Percentiles rank a stretch among this genome's conserved stretches.
phyloP scores from a whole-genome alignment of 2,329 filamentous ascomycete genomes.

The Cladosporium colombiae region DNA sequence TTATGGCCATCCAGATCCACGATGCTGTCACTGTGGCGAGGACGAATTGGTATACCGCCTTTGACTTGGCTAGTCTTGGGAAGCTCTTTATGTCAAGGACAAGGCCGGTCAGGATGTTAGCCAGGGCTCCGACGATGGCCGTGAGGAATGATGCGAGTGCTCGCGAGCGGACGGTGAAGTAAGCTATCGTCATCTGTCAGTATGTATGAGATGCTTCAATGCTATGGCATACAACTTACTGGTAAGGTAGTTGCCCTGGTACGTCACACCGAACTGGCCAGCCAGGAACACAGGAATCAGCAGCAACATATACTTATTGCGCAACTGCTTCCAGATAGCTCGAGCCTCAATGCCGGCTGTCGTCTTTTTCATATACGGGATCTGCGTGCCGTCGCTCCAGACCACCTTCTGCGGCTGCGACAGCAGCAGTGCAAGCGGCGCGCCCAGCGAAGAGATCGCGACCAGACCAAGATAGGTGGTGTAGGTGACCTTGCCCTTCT shows the following conservation, averaged over 20 bases:
- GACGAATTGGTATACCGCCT: conserved; percentile 23
- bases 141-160: conserved; percentile 47
- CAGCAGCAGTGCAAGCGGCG: conserved; percentile 43
- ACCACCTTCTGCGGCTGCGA: conserved; percentile 45
- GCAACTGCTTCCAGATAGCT: conserved; percentile 39
- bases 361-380: conserved; percentile 39
- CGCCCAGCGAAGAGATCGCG: conserved; percentile 37
- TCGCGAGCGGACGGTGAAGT: conserved; percentile 49
- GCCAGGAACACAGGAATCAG: conserved; percentile 44
- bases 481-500: conserved; percentile 23
- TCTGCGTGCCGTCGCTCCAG: conserved; percentile 42
- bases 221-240: too few relatives aligned
- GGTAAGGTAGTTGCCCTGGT: conserved; percentile 51
- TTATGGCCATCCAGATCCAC: conserved; percentile 25
- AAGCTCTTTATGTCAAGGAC: conserved; percentile 22
- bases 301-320: conserved; percentile 39
- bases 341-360: conserved; percentile 41
- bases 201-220: too few relatives aligned
- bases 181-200: conserved; percentile 34
- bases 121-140: conserved; percentile 37
- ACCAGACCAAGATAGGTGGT: conserved; percentile 26
- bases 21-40: conserved; percentile 21
- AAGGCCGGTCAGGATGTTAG: conserved; percentile 21
- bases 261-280: conserved; percentile 47
- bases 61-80: conserved; percentile 22